Base-by-base conservation (phyloP, 2,329 filamentous ascomycete species). In the Colletotrichum phormii region DNA sequence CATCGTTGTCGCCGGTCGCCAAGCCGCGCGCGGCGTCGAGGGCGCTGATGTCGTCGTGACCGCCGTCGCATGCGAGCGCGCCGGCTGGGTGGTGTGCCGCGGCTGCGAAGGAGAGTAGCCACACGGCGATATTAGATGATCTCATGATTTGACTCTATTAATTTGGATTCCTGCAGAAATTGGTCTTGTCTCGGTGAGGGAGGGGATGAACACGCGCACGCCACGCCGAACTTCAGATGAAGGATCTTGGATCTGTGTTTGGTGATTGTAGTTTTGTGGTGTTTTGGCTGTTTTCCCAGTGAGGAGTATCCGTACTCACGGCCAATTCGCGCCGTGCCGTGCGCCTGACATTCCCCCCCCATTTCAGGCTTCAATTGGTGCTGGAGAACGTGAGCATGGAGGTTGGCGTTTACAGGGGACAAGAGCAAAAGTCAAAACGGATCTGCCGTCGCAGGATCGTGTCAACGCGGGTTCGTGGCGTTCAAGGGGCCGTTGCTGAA, bases 391-490 rank as follows among this genome's bases (percentile, higher is more conserved):
- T 3, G 18, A 24, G 37, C n/a, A 31, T 11, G 46, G n/a, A 26
- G 61, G n/a, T n/a, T 46, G 31, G n/a, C 54, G 4, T 11, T 62
- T 2, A 29, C 29, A 53, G n/a, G n/a, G 37, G 15, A 18, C 29
- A 33, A 33, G 37, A 24, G 62, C 53, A 8, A 2, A 2, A 49
- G 42, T 70, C 70, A 66, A 72, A 72, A 72, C 70, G 22, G 54
- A 70, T 72, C 26, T 72, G 70, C 60, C 31, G 70, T 70, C 66
- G 70, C 70, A 72, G 66, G 66, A 61, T 70, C 60, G 66, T 72
- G 59, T 72, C 69, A 72, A 68, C 7, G 12, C 29, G n/a, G 12
- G 42, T 49, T 22, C 46, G 29, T 51, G 42, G 46, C 46, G 46
- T 63, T 63, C 42, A 46, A 63, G 60, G 60, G 60, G 46, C 3